Evolutionary conservation across 805 yeast species (phyloP).

Genomic region (Zygosaccharomyces gambellarensis): DNA sequence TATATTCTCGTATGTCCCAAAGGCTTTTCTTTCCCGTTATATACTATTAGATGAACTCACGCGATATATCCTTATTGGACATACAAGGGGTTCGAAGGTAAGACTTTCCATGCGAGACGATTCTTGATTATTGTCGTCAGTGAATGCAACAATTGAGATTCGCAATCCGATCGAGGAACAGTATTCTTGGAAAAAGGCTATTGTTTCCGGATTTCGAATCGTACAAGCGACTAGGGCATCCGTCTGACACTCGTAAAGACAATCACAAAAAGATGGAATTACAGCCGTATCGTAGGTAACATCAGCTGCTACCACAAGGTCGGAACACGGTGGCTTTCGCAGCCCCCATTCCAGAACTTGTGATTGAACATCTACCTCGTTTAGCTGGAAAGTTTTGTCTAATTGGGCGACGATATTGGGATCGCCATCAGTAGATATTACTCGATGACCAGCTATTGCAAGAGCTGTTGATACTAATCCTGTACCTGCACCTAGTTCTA

Average conservation of each 20-base stretch:
- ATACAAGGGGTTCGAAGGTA: conserved; percentile 16
- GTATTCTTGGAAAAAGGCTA: conserved; percentile 39
- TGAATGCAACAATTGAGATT: conserved; percentile 24
- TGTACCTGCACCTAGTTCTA: conserved; percentile 89
- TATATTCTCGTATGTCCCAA: not conserved
- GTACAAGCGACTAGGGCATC: conserved; percentile 61
- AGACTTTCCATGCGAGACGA: conserved; percentile 4
- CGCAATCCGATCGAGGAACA: conserved; percentile 25
- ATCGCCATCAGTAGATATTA: conserved; percentile 33
- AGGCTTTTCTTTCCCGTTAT: not conserved
- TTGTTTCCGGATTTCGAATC: conserved; percentile 55
- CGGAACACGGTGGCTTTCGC: conserved; percentile 41
- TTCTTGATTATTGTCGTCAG: conserved; percentile 8
- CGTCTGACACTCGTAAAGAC: conserved; percentile 34
- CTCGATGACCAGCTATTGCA: conserved; percentile 9
- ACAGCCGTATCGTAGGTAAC: conserved; percentile 73
- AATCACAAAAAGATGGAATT: conserved; percentile 49
- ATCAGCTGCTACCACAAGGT: conserved; percentile 74
- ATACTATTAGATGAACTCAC: conserved; percentile 2
- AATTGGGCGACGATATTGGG: conserved; percentile 22
- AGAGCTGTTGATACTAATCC: conserved; percentile 51
- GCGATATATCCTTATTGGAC: conserved; percentile 27
- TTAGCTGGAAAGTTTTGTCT: conserved; percentile 42
- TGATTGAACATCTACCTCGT: conserved; percentile 30
- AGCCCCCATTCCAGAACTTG: conserved; percentile 53